A percentile compares a stretch with the other conserved stretches of the same genome.
Evolutionary conservation across 1,284 basidiomycete species (phyloP).

Genomic region (Takashimella koratensis): DNA sequence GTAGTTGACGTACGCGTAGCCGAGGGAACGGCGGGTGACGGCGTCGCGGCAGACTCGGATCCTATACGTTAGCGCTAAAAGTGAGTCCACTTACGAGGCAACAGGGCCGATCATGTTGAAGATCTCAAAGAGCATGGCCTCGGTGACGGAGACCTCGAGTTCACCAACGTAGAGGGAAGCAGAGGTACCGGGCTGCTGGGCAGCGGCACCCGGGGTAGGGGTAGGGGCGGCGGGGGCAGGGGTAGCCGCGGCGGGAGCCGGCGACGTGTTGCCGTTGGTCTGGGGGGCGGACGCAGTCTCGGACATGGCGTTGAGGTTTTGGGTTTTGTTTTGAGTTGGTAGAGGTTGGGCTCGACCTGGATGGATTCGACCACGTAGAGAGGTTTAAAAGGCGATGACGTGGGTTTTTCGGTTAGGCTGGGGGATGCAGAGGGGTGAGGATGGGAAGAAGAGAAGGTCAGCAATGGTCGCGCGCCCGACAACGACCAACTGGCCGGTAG

Average conservation of each 20-base stretch:
- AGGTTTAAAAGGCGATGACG: slow-evolving; percentile 17
- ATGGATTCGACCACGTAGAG: slow-evolving; percentile 24
- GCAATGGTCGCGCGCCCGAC: too few species aligned
- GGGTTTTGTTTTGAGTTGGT: slow-evolving; percentile 7
- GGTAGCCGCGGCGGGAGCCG: slow-evolving; percentile 20
- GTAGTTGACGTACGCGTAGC: slow-evolving; percentile 99
- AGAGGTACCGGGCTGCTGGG: slow-evolving; percentile 63
- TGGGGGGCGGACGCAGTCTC: slow-evolving; percentile 27
- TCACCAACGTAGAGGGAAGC: slow-evolving; percentile 99
- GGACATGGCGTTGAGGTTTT: slow-evolving; percentile 27
- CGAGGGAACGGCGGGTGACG: slow-evolving; percentile 97
- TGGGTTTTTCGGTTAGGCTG: slow-evolving; percentile 20
- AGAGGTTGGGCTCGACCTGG: slow-evolving; percentile 24
- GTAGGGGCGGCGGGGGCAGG: slow-evolving; percentile 46
- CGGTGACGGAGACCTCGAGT: slow-evolving; percentile 94
- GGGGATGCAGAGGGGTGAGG: neutral
- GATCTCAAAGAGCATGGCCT: slow-evolving; percentile 99
- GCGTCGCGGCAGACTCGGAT: slow-evolving; percentile 99
- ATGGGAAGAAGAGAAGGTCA: neutral
- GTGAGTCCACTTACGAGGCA: slow-evolving; percentile 83
- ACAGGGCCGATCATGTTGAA: slow-evolving; percentile 99
- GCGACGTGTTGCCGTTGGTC: slow-evolving; percentile 25
- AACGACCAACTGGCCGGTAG: too few species aligned
- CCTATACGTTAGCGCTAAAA: too few species aligned
- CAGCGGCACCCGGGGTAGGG: slow-evolving; percentile 59